These are phyloP conservation scores for Aspergillus sergii DNA, from an alignment of 2,329 filamentous ascomycete genomes.

Conservation along the genomic window DNA sequence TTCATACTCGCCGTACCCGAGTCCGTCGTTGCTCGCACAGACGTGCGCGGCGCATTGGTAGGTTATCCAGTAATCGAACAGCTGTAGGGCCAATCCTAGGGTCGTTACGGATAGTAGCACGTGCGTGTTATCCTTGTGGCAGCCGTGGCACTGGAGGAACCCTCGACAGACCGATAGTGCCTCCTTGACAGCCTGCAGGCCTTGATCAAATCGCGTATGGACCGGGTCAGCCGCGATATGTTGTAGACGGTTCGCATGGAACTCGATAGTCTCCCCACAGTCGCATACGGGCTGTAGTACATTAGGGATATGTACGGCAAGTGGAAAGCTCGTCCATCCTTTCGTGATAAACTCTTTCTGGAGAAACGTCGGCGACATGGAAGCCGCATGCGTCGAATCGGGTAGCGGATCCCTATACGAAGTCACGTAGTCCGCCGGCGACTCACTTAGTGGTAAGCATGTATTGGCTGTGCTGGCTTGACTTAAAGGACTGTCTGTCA, in stretches of 20 bases:
- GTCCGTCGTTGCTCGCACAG: neutral
- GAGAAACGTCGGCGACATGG: slow-evolving; percentile 35
- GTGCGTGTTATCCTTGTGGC: slow-evolving; percentile 33
- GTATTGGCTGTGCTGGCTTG: slow-evolving; percentile 20
- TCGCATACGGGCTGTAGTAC: slow-evolving; percentile 28
- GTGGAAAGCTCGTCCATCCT: slow-evolving; percentile 28
- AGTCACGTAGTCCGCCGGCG: slow-evolving; percentile 12
- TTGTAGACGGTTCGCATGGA: slow-evolving; percentile 35
- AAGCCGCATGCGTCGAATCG: slow-evolving; percentile 27
- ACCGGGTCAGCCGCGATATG: slow-evolving; percentile 29
- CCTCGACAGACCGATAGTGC: slow-evolving; percentile 32
- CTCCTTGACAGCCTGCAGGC: slow-evolving; percentile 33
- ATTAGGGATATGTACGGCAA: slow-evolving; percentile 31
- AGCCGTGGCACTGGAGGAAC: slow-evolving; percentile 34
- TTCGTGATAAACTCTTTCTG: slow-evolving; percentile 32
- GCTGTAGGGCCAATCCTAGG: slow-evolving; percentile 33
- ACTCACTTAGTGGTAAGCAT: slow-evolving; percentile 14
- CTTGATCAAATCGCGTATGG: slow-evolving; percentile 35
- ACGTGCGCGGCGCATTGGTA: slow-evolving; percentile 20
- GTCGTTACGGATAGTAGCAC: slow-evolving; percentile 33
- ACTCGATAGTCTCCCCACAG: slow-evolving; percentile 33
- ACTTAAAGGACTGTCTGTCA: slow-evolving; percentile 32
- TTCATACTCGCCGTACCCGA: slow-evolving; percentile 37
- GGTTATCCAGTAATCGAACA: slow-evolving; percentile 36
- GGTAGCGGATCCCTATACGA: slow-evolving; percentile 14